phyloP scores from a whole-genome alignment of 2,329 filamentous ascomycete species.

The Sphaerulina populicola region DNA sequence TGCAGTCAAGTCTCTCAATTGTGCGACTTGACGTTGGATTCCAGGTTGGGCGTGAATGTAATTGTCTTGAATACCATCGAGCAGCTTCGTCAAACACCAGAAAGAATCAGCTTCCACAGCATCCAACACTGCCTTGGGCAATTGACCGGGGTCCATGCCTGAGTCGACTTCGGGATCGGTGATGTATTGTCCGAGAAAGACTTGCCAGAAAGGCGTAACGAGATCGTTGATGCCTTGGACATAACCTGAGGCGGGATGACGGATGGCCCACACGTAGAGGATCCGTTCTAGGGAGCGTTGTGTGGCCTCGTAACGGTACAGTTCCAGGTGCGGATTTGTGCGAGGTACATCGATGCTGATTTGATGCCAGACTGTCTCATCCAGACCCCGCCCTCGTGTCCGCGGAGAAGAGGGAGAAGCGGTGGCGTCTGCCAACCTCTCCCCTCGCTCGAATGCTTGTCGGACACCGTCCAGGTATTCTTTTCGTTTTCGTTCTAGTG shows the following conservation, averaged over 20 bases:
- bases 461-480: conserved; percentile 90
- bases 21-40: conserved; percentile 86
- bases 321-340: conserved; percentile 88
- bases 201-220: conserved; percentile 96
- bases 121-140: conserved; percentile 83
- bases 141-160: conserved; percentile 92
- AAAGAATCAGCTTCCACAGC: conserved; percentile 97
- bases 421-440: conserved; percentile 45
- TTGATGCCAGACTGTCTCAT: conserved; percentile 98
- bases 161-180: conserved; percentile 86
- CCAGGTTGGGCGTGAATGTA: conserved; percentile 97
- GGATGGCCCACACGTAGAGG: conserved; percentile 93
- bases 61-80: conserved; percentile 98
- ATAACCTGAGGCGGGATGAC: conserved; percentile 93
- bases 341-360: conserved; percentile 97
- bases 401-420: conserved; percentile 35
- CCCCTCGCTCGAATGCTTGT: conserved; percentile 53
- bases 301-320: conserved; percentile 93
- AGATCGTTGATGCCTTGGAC: conserved; percentile 98
- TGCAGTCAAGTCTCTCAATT: conserved; percentile 79
- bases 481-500: conserved; percentile 86
- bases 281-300: conserved; percentile 91
- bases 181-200: conserved; percentile 89
- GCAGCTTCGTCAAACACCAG: conserved; percentile 93
- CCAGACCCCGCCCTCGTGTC: conserved; percentile 61